These are phyloP conservation scores for Gossypium lobatum DNA, from an alignment of 441 rosid genomes.

Conservation along the genomic window DNA sequence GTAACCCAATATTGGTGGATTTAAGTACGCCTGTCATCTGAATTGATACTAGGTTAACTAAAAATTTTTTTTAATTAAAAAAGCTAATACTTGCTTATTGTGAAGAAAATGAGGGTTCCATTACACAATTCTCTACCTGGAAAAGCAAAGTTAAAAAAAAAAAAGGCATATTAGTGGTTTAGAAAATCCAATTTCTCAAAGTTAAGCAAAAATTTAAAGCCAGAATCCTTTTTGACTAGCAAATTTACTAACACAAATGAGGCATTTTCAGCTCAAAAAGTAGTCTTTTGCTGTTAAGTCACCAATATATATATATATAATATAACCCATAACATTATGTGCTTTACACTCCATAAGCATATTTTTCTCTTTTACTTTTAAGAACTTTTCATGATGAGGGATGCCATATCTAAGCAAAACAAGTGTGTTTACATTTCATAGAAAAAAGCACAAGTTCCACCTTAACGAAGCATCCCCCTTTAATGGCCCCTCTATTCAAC, in stretches of 20 bases:
- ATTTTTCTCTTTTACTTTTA: slow-evolving; percentile 37
- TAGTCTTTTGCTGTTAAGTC: slow-evolving; percentile 34
- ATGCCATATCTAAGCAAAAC: slow-evolving; percentile 22
- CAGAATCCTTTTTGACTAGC: slow-evolving; percentile 27
- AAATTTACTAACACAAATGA: slow-evolving; percentile 19
- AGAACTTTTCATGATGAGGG: slow-evolving; percentile 34
- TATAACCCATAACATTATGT: slow-evolving; percentile 12
- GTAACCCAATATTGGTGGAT: too few relatives aligned
- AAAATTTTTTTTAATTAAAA: too few relatives aligned
- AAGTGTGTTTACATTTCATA: slow-evolving; percentile 16
- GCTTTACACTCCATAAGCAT: slow-evolving; percentile 33
- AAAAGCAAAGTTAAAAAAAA: background rate
- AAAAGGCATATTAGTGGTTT: background rate
- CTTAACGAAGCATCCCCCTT: slow-evolving; percentile 21
- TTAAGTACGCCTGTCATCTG: too few relatives aligned
- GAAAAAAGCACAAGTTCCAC: slow-evolving; percentile 24
- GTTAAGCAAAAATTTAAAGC: slow-evolving; percentile 25
- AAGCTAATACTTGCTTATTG: too few relatives aligned
- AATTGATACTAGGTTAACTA: too few relatives aligned
- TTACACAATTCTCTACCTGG: background rate
- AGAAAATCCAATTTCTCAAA: slow-evolving; percentile 5
- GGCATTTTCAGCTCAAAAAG: slow-evolving; percentile 24
- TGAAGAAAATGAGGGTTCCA: too few relatives aligned
- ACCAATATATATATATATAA: background rate
- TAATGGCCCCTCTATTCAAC: slow-evolving; percentile 20